phyloP scores from a whole-genome alignment of 2,329 filamentous ascomycete genomes.

The Pseudogymnoascus sp. region DNA sequence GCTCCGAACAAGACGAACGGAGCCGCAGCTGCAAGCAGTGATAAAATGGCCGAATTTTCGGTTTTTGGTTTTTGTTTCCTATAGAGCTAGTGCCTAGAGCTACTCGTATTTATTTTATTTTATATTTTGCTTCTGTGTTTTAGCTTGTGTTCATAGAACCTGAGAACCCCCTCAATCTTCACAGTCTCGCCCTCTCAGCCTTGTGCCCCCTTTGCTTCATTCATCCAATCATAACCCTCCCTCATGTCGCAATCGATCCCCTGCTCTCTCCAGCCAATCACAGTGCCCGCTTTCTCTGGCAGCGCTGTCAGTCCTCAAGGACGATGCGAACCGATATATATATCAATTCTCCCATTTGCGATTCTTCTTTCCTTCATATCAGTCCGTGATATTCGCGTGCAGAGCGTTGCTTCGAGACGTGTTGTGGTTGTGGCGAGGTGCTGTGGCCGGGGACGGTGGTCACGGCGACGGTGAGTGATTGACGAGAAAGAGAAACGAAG shows the following conservation, averaged over 20 bases:
- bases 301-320: background rate
- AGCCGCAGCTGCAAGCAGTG: too few species aligned
- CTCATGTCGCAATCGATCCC: slow-evolving; percentile 2
- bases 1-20: too few species aligned
- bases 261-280: background rate
- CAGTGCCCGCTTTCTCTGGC: background rate
- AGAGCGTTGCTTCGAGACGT: background rate
- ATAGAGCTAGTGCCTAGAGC: too few species aligned
- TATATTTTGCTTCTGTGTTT: too few species aligned
- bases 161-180: too few species aligned
- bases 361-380: background rate
- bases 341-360: slow-evolving; percentile 1
- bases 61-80: too few species aligned
- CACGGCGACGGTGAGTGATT: background rate
- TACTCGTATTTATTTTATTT: too few species aligned
- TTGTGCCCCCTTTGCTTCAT: background rate
- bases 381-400: background rate
- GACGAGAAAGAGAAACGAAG: background rate
- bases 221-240: background rate
- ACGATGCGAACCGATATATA: background rate
- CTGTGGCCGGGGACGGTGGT: background rate
- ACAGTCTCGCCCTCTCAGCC: background rate
- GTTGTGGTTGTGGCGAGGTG: background rate
- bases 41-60: too few species aligned
- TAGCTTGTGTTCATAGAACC: too few species aligned